Percentiles rank a stretch among this genome's conserved stretches.
phyloP scores from a whole-genome alignment of 805 yeast genomes.

The Grigorovia jiainica region DNA sequence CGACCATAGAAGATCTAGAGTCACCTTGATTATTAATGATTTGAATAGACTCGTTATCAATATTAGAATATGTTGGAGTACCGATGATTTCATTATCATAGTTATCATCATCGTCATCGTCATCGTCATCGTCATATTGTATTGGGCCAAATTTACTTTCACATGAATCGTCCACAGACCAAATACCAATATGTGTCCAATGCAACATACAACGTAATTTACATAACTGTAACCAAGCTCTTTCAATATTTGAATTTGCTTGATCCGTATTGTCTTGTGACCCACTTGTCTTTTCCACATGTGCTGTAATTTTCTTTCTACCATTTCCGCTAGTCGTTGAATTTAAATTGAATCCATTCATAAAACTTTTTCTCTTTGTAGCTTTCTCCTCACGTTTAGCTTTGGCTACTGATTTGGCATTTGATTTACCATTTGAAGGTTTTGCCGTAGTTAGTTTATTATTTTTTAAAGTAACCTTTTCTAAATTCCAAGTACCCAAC shows the following conservation, averaged over 20 bases:
- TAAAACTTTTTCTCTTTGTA: slow-evolving; percentile 19
- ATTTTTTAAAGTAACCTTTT: slow-evolving; percentile 26
- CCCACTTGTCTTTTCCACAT: slow-evolving; percentile 6
- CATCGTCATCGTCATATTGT: slow-evolving; percentile 4
- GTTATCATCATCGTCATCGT: neutral
- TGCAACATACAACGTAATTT: slow-evolving; percentile 63
- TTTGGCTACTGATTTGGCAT: neutral
- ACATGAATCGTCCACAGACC: slow-evolving; percentile 42
- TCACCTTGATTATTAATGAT: neutral
- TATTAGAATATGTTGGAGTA: neutral
- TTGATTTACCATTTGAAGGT: neutral
- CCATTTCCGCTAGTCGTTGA: slow-evolving; percentile 1
- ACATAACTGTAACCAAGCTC: slow-evolving; percentile 56
- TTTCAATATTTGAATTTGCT: slow-evolving; percentile 31
- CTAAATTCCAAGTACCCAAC: slow-evolving; percentile 51
- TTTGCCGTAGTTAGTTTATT: slow-evolving; percentile 6
- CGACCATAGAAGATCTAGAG: neutral
- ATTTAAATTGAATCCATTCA: slow-evolving; percentile 16
- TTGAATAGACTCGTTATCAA: neutral
- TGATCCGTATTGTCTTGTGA: slow-evolving; percentile 7
- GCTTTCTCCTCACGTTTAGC: neutral
- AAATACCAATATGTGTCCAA: slow-evolving; percentile 77
- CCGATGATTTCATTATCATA: too few species aligned
- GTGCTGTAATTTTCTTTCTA: slow-evolving; percentile 8
- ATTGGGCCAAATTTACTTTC: slow-evolving; percentile 21